phyloP scores from a whole-genome alignment of 768 basidiomycete genomes.

The Trametes cingulata region DNA sequence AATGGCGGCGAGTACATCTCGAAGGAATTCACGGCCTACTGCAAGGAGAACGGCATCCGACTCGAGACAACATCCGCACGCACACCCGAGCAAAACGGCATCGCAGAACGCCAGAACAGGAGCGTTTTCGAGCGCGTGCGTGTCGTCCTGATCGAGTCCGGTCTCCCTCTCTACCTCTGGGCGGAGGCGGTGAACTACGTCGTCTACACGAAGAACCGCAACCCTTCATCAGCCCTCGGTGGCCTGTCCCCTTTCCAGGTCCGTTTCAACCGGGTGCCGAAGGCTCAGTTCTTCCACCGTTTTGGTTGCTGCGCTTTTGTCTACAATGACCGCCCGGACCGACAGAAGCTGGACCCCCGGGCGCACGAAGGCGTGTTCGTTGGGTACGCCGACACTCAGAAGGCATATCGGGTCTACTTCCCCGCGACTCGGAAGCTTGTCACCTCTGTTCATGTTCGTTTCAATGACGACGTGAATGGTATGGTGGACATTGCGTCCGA shows the following conservation, averaged over 20 bases:
- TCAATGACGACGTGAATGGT: constrained; percentile 1
- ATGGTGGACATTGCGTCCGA: not conserved
- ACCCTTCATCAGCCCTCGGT: constrained; percentile 17
- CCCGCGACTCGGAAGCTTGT: not conserved
- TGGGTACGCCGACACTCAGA: not conserved
- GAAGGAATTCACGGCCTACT: constrained; percentile 2
- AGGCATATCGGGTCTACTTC: constrained; percentile 5
- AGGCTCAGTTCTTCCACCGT: constrained; percentile 18
- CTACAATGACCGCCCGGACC: constrained; percentile 11
- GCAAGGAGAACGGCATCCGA: constrained; percentile 18
- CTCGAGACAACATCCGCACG: constrained; percentile 26
- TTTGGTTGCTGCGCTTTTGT: constrained; percentile 22
- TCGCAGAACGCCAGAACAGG: constrained; percentile 30
- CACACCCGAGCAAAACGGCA: constrained; percentile 25
- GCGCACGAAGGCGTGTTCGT: not conserved
- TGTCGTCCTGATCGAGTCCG: constrained; percentile 21
- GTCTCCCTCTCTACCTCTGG: constrained; percentile 26
- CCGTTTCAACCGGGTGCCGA: constrained; percentile 24
- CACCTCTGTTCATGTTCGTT: constrained; percentile 1
- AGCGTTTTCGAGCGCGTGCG: constrained; percentile 21
- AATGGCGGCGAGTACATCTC: constrained; percentile 29
- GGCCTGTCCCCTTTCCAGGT: constrained; percentile 26
- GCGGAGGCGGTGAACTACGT: constrained; percentile 23
- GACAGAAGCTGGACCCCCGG: constrained; percentile 8
- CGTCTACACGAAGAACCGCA: constrained; percentile 25